Evolutionary conservation across 2,329 filamentous ascomycete species (phyloP).

Genomic region (Fusarium sp.): DNA sequence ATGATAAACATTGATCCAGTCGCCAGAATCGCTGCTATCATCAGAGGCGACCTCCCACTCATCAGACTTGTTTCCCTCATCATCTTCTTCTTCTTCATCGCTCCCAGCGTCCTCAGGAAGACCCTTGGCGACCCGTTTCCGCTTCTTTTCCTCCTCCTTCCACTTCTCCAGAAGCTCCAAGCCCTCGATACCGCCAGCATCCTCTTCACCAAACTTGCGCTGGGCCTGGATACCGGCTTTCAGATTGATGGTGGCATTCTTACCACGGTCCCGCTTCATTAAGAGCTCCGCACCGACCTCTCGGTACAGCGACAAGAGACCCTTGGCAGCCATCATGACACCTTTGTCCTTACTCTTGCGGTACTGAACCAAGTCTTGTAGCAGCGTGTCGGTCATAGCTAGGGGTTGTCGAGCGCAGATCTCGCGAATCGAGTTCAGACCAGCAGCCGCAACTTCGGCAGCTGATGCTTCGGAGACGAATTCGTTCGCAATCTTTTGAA

Average conservation of each 20-base stretch:
- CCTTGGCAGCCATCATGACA: constrained; percentile 98
- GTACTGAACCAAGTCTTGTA: constrained; percentile 96
- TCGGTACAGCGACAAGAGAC: constrained; percentile 87
- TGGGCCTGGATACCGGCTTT: constrained; percentile 78
- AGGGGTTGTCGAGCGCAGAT: constrained; percentile 91
- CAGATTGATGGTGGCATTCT: constrained; percentile 86
- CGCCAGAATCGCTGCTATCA: constrained; percentile 76
- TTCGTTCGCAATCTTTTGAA: constrained; percentile 97
- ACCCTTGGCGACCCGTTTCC: constrained; percentile 74
- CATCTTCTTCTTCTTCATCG: constrained; percentile 68
- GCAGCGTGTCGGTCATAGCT: constrained; percentile 94
- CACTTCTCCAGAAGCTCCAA: constrained; percentile 90
- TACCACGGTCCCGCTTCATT: constrained; percentile 88
- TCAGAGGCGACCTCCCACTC: constrained; percentile 70
- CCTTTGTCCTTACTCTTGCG: constrained; percentile 98
- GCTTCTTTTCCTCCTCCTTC: constrained; percentile 88
- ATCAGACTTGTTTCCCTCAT: constrained; percentile 62
- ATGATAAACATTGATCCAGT: constrained; percentile 93
- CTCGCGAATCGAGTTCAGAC: constrained; percentile 93
- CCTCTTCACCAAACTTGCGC: constrained; percentile 83
- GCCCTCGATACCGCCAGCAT: constrained; percentile 84
- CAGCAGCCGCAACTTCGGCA: constrained; percentile 88
- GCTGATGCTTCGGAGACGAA: constrained; percentile 96
- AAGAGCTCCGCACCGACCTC: constrained; percentile 91
- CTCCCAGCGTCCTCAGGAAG: constrained; percentile 69